Evolutionary conservation across 2,329 filamentous ascomycete genomes (phyloP), one percentile per base, ranked within the genome.

Genomic region (Leptodontidium sp.): DNA sequence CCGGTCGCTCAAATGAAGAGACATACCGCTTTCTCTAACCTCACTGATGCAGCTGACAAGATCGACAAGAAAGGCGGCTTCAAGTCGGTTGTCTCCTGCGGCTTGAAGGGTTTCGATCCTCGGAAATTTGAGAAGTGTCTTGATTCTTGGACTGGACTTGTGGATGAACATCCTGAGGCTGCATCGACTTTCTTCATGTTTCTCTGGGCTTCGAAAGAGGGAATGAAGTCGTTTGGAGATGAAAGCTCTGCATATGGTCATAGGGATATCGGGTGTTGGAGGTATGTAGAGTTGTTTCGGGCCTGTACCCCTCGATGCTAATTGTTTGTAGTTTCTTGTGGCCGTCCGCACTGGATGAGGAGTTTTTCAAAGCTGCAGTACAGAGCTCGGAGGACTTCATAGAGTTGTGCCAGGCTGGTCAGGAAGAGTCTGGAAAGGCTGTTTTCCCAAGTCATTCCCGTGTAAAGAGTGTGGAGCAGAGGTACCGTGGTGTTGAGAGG

Each of bases 261-360:
- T 61, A 62, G 68, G n/a, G 64, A 69, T 66, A 38, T 57, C 15
- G 35, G 45, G 17, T 26, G 63, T 43, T 69, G 68, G 68, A 24
- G n/a, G 68, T 67, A 61, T 14, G 64, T 47, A 7, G 11, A 29
- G 17, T 35, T 5, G 2, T 17, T 24, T 49, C 1, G 5, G 26
- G 15, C 1, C 11, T 17, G 35, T 4, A 32, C 14, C 38, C 8
- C n/a, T 40, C 35, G 26, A 8, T 61, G 24, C 62, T 68, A 17
- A 68, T 57, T 0, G 4, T 15, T 32, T 2, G 6, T 26, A 68
- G 66, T 45, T 62, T 65, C 57, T 12, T 50, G 24, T 65, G 63
- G 24, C 24, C 61, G 2, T 40, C 21, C 6, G 55, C 55, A 1
- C 17, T 38, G 38, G 21, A 49, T 4, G 32, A 40, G 38, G 38